Base-by-base conservation (phyloP, 805 yeast species). In the Yarrowia porcina region DNA sequence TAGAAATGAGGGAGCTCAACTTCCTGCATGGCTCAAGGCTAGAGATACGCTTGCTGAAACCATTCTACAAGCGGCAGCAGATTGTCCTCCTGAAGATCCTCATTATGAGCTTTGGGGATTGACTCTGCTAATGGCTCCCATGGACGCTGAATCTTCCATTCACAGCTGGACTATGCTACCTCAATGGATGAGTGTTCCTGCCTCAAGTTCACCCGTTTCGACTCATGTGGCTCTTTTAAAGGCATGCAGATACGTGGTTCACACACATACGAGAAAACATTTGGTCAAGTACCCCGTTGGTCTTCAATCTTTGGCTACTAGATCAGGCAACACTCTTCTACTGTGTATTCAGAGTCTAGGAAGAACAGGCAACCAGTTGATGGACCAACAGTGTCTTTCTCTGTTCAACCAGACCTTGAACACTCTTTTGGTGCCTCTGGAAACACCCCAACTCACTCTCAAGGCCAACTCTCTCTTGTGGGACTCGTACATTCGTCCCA, bases 401-500 rank as follows among this genome's bases (percentile, higher is more conserved):
- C 30, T 56, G n/a, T 56, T 56, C 49, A 41, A 39, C 49, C 61
- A 56, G 39, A 39, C 61, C 2, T 36, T 41, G 28, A 56, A 56
- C 23, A 30, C 49, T 0, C 61, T 56, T 3, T 17, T 56, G 30
- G 12, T 20, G 11, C 36, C 49, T 17, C 49, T 56, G 13, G 61
- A 56, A 15, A 56, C 61, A 8, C 28, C 28, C 36, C 49, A 56
- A 30, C 12, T 56, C 28, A 56, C 61, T 10, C 49, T 56, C 23
- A 56, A 56, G 47, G 61, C 61, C 23, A 27, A 56, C 38, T 30
- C 49, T 4, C 30, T 56, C 17, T n/a, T 56, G 21, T 56, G 61
- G 61, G 49, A 56, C 36, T 56, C 61, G 7, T 56, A 56, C 49
- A 56, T 56, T 30, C 49, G 47, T 1, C 61, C 61, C 12, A 21